Conservation (phyloP, 805 yeast genomes). For the Zygotorulaspora sp. region DNA sequence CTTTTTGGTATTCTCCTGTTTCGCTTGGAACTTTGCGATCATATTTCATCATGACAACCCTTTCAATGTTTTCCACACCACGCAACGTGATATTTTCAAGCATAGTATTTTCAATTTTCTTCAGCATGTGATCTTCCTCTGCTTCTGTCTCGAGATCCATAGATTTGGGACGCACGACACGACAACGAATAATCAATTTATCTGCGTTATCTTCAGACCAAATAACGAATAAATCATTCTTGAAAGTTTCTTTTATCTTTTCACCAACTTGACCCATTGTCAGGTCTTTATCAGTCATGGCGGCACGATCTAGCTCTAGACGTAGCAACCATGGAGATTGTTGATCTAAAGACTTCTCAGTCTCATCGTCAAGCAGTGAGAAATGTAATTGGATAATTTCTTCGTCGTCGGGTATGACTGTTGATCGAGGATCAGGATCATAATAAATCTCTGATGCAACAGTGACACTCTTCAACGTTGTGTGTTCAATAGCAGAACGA, state of each 20-base stretch:
- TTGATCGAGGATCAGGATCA: conserved; percentile 96
- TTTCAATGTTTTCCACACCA: conserved; percentile 91
- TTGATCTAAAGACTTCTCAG: conserved; percentile 86
- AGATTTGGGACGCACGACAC: conserved; percentile 93
- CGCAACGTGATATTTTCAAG: conserved; percentile 88
- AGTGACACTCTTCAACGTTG: conserved; percentile 89
- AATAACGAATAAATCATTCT: conserved; percentile 91
- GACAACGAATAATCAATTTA: conserved; percentile 92
- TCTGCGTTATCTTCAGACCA: conserved; percentile 99
- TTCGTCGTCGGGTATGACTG: conserved; percentile 94
- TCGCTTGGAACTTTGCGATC: conserved; percentile 67
- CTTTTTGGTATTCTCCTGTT: conserved; percentile 81
- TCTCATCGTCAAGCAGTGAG: conserved; percentile 96
- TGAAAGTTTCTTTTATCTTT: conserved; percentile 86
- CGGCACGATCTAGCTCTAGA: conserved; percentile 95
- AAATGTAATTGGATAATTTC: conserved; percentile 97
- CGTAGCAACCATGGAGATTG: conserved; percentile 98
- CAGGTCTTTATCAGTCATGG: conserved; percentile 95
- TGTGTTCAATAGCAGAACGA: conserved; percentile 96
- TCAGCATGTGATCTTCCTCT: conserved; percentile 94
- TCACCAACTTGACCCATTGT: conserved; percentile 98
- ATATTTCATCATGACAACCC: conserved; percentile 77
- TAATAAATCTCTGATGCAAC: conserved; percentile 96
- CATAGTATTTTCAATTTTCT: conserved; percentile 94
- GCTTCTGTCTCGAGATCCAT: conserved; percentile 91